These are phyloP conservation scores for Suillus plorans DNA, from an alignment of 768 basidiomycete genomes.

Conservation along the genomic window DNA sequence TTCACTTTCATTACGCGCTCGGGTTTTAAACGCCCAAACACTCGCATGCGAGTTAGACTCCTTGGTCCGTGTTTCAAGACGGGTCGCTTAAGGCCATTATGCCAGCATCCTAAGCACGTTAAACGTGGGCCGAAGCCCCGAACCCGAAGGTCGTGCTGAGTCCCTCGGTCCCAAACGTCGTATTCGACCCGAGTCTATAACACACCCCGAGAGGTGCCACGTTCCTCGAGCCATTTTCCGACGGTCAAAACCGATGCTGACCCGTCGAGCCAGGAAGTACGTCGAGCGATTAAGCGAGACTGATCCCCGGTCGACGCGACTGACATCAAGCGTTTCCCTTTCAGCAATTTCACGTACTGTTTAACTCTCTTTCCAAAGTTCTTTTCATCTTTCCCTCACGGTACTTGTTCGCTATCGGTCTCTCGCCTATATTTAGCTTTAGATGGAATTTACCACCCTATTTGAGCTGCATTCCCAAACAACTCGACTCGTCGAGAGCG, in stretches of 20 bases:
- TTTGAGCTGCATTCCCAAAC: conserved; percentile 84
- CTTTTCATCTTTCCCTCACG: conserved; percentile 83
- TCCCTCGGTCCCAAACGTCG: conserved; percentile 59
- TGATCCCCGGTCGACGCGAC: conserved; percentile 57
- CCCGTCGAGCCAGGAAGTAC: conserved; percentile 51
- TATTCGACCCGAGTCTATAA: conserved; percentile 62
- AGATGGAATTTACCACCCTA: conserved; percentile 83
- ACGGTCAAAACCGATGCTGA: conserved; percentile 65
- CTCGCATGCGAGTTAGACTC: conserved; percentile 84
- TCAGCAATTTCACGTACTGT: conserved; percentile 81
- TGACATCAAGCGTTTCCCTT: conserved; percentile 78
- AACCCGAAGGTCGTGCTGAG: conserved; percentile 54
- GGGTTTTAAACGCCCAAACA: conserved; percentile 71
- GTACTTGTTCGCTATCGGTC: conserved; percentile 85
- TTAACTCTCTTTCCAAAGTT: conserved; percentile 80
- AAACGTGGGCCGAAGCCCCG: conserved; percentile 50
- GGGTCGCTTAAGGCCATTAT: conserved; percentile 78
- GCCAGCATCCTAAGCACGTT: conserved; percentile 70
- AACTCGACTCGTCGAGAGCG: conserved; percentile 79
- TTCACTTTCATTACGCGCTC: conserved; percentile 71
- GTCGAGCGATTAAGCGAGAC: conserved; percentile 49
- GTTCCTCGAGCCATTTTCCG: conserved; percentile 59
- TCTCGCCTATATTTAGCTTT: conserved; percentile 82
- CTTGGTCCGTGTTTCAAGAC: conserved; percentile 87
- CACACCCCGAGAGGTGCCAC: conserved; percentile 63